Evolutionary conservation across 2,329 filamentous ascomycete genomes (phyloP).

Genomic region (Graphiopsis chlorocephala): DNA sequence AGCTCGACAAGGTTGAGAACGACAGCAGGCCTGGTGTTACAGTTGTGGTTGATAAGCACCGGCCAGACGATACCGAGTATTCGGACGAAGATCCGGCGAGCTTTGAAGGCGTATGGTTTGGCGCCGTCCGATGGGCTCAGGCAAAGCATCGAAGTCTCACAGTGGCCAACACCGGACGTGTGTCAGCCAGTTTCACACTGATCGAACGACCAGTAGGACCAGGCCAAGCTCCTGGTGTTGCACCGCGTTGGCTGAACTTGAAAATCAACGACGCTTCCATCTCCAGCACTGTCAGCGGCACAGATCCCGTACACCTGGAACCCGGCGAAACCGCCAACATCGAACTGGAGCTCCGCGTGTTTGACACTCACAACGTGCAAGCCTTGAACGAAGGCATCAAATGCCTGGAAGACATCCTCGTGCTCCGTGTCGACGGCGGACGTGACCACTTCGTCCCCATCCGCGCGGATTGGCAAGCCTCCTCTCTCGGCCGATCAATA

Average conservation of each 20-base stretch:
- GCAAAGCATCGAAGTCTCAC: slow-evolving; percentile 68
- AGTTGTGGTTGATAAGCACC: slow-evolving; percentile 68
- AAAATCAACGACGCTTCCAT: slow-evolving; percentile 27
- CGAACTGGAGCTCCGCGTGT: slow-evolving; percentile 65
- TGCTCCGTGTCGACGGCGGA: slow-evolving; percentile 78
- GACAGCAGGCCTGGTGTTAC: slow-evolving; percentile 71
- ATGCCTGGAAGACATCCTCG: slow-evolving; percentile 78
- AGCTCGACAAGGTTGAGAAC: slow-evolving; percentile 88
- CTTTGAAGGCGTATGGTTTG: slow-evolving; percentile 71
- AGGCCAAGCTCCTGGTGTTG: slow-evolving; percentile 40
- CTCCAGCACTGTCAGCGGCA: slow-evolving; percentile 21
- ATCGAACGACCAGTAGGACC: slow-evolving; percentile 64
- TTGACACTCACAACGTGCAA: slow-evolving; percentile 61
- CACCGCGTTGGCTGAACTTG: slow-evolving; percentile 68
- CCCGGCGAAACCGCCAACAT: slow-evolving; percentile 80
- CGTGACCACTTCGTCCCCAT: slow-evolving; percentile 90
- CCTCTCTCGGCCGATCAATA: slow-evolving; percentile 80
- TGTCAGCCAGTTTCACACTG: slow-evolving; percentile 76
- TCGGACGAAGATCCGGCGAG: slow-evolving; percentile 39
- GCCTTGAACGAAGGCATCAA: slow-evolving; percentile 67
- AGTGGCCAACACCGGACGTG: slow-evolving; percentile 86
- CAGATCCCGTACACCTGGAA: slow-evolving; percentile 63
- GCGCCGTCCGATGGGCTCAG: slow-evolving; percentile 67
- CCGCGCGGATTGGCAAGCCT: slow-evolving; percentile 73
- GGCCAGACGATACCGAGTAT: slow-evolving; percentile 37